A percentile compares a stretch with the other conserved stretches of the same genome.
phyloP scores from a whole-genome alignment of 805 yeast species.

The Barnettozyma botsteinii region DNA sequence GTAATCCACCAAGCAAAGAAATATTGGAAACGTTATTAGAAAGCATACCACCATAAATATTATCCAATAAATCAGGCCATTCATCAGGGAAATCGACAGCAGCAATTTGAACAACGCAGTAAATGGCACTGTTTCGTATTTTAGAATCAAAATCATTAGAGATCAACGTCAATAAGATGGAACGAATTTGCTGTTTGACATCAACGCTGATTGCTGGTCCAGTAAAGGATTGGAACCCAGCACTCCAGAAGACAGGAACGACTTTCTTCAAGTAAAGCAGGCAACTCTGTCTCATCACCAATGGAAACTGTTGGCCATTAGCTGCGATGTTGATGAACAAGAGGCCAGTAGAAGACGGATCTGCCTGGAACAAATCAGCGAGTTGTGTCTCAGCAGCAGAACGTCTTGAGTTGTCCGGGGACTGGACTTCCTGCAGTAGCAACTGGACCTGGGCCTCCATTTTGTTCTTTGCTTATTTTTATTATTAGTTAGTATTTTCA shows the following conservation, averaged over 20 bases:
- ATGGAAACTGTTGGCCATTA: constrained; percentile 10
- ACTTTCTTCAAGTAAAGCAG: constrained; percentile 61
- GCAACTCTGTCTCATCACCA: constrained; percentile 42
- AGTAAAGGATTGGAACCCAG: constrained; percentile 68
- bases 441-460: constrained; percentile 11
- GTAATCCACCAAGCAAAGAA: constrained; percentile 18
- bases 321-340: constrained; percentile 39
- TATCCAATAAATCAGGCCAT: constrained; percentile 70
- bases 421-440: constrained; percentile 29
- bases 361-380: constrained; percentile 32
- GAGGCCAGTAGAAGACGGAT: constrained; percentile 45
- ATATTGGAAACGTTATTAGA: constrained; percentile 9
- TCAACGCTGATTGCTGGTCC: constrained; percentile 59
- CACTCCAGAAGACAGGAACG: constrained; percentile 74
- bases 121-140: constrained; percentile 60
- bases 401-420: constrained; percentile 35
- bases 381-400: constrained; percentile 30
- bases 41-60: constrained; percentile 38
- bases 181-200: constrained; percentile 46
- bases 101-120: constrained; percentile 78
- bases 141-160: constrained; percentile 47
- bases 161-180: constrained; percentile 40
- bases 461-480: background rate
- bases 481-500: too few species aligned
- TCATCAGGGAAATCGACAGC: constrained; percentile 92